Conservation (phyloP, 768 basidiomycete genomes). For the Fomitopsis serialis region DNA sequence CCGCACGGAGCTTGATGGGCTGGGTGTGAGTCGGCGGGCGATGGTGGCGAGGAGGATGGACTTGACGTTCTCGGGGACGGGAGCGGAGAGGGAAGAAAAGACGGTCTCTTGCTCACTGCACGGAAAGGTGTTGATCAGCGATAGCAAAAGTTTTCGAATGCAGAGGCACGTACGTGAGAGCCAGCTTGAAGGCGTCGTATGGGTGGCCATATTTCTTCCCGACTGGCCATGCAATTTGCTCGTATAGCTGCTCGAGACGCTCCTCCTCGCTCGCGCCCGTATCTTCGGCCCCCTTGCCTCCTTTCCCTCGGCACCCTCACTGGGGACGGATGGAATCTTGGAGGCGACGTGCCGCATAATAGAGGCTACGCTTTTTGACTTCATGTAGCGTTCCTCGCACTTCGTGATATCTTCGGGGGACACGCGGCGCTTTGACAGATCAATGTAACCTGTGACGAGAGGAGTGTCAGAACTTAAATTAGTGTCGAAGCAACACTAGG, state of each 20-base stretch:
- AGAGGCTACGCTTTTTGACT: conserved; percentile 92
- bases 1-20: conserved; percentile 97
- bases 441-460: conserved; percentile 80
- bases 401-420: conserved; percentile 98
- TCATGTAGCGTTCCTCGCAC: conserved; percentile 98
- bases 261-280: conserved; percentile 62
- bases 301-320: conserved; percentile 36
- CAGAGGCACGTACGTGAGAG: conserved; percentile 67
- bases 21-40: conserved; percentile 95
- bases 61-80: conserved; percentile 52
- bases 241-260: conserved; percentile 81
- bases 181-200: conserved; percentile 96
- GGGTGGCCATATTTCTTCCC: conserved; percentile 90
- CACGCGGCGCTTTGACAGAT: conserved; percentile 96
- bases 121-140: neutral
- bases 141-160: neutral
- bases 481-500: neutral
- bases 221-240: conserved; percentile 89
- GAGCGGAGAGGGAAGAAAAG: conserved; percentile 62
- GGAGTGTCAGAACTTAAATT: neutral
- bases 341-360: conserved; percentile 90
- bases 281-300: conserved; percentile 40
- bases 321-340: conserved; percentile 52
- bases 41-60: conserved; percentile 74
- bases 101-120: conserved; percentile 71